Percentiles rank a stretch among this genome's conserved stretches.
These are phyloP conservation scores for Salix exigua DNA, from an alignment of 345 rosid species.

Conservation along the genomic window DNA sequence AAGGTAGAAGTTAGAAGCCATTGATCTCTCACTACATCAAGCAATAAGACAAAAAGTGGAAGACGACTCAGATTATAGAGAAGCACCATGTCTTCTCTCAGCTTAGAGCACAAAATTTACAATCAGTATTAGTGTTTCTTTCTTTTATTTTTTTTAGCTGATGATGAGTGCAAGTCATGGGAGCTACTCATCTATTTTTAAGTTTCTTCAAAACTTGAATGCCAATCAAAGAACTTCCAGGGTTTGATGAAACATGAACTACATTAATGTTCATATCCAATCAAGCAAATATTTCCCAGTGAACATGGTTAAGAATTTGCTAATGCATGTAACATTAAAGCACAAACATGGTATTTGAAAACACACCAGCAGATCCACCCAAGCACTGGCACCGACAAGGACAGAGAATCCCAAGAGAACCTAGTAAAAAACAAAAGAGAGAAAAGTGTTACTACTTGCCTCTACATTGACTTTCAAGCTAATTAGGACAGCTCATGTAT, in stretches of 20 bases:
- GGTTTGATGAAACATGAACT: background rate
- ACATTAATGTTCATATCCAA: background rate
- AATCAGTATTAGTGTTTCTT: background rate
- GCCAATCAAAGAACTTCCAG: background rate
- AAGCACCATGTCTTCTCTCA: background rate
- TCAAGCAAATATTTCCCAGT: background rate
- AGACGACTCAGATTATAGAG: background rate
- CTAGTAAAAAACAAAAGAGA: constrained; percentile 32
- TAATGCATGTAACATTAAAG: background rate
- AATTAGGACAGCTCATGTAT: background rate
- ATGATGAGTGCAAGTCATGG: background rate
- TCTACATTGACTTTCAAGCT: background rate
- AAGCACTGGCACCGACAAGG: constrained; percentile 89
- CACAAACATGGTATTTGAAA: background rate
- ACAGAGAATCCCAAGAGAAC: constrained; percentile 94
- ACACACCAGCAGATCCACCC: constrained; percentile 91
- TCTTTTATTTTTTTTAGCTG: background rate
- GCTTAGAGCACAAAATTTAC: background rate
- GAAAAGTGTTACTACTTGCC: background rate
- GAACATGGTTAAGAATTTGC: background rate
- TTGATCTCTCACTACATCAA: background rate
- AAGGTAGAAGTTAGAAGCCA: background rate
- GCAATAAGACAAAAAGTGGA: background rate
- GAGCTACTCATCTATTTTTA: background rate
- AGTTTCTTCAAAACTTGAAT: background rate